Evolutionary conservation across 2,329 filamentous ascomycete genomes (phyloP).

Genomic region (Diaporthe ilicicola): DNA sequence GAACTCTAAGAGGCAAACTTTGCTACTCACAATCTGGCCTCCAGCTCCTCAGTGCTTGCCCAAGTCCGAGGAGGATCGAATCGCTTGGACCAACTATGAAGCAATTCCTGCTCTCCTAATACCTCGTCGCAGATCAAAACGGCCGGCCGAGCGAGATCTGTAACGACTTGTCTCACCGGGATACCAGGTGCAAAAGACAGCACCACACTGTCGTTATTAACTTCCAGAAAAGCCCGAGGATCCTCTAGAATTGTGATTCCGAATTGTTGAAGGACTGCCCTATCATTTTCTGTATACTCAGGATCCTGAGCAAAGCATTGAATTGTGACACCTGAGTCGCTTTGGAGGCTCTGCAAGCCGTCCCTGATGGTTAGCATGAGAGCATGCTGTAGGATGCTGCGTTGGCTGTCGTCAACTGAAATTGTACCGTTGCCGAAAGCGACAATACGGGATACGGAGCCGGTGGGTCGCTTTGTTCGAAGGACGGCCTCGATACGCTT

Average conservation of each 20-base stretch:
- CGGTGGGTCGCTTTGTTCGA: not conserved
- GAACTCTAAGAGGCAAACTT: too few species aligned
- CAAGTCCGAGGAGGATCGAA: not conserved
- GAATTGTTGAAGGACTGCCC: not conserved
- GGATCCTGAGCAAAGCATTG: not conserved
- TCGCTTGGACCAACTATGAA: not conserved
- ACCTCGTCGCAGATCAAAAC: not conserved
- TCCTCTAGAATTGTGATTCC: not conserved
- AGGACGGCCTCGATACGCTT: not conserved
- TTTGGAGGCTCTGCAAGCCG: not conserved
- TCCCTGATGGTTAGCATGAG: not conserved
- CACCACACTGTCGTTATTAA: not conserved
- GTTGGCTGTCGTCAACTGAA: not conserved
- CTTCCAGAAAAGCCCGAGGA: not conserved
- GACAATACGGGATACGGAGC: not conserved
- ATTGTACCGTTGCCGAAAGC: not conserved
- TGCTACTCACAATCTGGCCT: not conserved
- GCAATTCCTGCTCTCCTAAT: not conserved
- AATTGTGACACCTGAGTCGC: not conserved
- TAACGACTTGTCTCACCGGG: constrained; percentile 13
- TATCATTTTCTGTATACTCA: not conserved
- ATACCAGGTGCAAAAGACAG: not conserved
- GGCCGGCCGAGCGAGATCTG: not conserved
- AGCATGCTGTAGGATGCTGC: too few species aligned
- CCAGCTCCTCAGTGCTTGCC: not conserved